Conservation (phyloP, 495 filamentous ascomycete species). For the Opeltia flavorubescens region DNA sequence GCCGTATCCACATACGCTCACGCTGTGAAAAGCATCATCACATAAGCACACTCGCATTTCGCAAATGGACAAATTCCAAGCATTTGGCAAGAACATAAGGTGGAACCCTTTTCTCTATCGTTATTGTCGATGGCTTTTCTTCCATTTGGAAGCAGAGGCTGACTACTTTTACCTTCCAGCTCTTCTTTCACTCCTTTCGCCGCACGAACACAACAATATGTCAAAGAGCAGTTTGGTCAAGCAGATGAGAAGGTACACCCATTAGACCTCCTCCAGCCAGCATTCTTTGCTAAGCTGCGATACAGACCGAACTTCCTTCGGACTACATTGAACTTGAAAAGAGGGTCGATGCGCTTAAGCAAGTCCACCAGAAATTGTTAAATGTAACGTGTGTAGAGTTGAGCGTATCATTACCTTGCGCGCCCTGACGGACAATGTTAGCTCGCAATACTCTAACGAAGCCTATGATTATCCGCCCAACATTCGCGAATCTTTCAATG, state of each 20-base stretch:
- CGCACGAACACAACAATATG: conserved; percentile 85
- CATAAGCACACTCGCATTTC: not conserved
- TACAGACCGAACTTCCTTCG: conserved; percentile 80
- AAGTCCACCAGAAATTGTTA: conserved; percentile 91
- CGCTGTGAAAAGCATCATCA: not conserved
- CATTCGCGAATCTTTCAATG: conserved; percentile 92
- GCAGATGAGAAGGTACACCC: conserved; percentile 72
- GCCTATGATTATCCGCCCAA: conserved; percentile 99
- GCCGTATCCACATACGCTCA: too few relatives aligned
- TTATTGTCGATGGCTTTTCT: conserved; percentile 9
- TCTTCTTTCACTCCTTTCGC: conserved; percentile 76
- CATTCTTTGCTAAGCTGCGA: not conserved
- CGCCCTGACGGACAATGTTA: conserved; percentile 20
- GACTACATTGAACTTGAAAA: conserved; percentile 99
- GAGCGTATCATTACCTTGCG: not conserved
- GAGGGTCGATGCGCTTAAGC: conserved; percentile 93
- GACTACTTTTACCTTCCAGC: conserved; percentile 1
- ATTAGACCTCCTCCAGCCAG: conserved; percentile 7
- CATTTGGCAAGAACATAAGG: conserved; percentile 63
- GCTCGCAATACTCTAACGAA: conserved; percentile 90
- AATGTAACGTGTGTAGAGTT: conserved; percentile 69
- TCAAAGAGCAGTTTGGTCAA: conserved; percentile 92
- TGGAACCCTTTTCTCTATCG: too few relatives aligned
- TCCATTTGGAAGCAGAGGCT: conserved; percentile 6
- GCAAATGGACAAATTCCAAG: conserved; percentile 56